A percentile compares a stretch with the other conserved stretches of the same genome.
phyloP scores from a whole-genome alignment of 148 eudicot genomes.

The Vaccinium corymbosum region DNA sequence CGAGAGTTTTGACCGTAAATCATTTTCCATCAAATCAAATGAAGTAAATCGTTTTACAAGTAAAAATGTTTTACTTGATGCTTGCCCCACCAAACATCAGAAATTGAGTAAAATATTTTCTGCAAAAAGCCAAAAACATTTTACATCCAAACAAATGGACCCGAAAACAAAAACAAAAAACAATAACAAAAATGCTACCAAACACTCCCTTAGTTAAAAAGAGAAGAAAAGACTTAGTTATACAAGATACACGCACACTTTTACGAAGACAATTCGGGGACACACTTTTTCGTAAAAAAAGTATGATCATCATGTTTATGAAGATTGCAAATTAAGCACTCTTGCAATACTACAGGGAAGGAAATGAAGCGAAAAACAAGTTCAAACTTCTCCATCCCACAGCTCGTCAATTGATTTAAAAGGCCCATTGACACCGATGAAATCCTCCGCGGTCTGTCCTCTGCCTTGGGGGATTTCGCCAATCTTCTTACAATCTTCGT shows the following conservation, averaged over 20 bases:
- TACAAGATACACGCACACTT: not conserved
- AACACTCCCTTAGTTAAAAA: not conserved
- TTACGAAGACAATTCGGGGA: not conserved
- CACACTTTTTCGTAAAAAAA: not conserved
- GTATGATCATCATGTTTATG: not conserved
- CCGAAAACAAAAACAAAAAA: no score
- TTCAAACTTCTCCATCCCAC: not conserved
- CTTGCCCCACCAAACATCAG: no score
- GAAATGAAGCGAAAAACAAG: not conserved
- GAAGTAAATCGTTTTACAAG: no score
- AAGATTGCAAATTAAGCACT: not conserved
- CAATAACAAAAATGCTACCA: no score
- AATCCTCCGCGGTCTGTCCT: not conserved
- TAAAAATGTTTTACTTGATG: no score
- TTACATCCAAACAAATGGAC: no score
- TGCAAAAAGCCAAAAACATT: no score
- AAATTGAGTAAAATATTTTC: no score
- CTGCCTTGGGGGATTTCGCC: not conserved
- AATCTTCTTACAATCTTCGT: not conserved
- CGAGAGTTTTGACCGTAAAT: no score
- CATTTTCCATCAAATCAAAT: no score
- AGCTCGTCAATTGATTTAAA: not conserved
- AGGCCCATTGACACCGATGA: not conserved
- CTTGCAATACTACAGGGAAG: no score
- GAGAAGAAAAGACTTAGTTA: not conserved